Base-by-base conservation (phyloP, 2,329 filamentous ascomycete genomes). In the Arthroderma sp. region DNA sequence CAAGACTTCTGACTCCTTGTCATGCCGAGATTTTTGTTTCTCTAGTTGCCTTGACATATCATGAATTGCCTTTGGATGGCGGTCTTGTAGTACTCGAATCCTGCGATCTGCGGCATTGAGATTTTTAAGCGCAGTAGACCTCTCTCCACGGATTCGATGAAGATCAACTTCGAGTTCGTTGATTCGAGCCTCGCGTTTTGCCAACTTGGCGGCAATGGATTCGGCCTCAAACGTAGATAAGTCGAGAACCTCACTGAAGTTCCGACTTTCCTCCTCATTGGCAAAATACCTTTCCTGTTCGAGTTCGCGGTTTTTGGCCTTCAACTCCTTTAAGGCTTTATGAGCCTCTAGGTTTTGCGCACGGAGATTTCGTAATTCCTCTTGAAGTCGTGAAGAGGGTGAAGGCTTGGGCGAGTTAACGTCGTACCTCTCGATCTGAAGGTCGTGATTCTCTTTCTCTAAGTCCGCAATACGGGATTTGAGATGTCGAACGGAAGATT, bases 1-100 rank as follows among this genome's bases (percentile, higher is more conserved):
- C 67, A 97, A 79, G 17, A 91, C 91, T 63, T 84, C 82, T 56
- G 96, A 82, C 65, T 89, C 83, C 49, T 85, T 83, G 54, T 79
- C 76, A 68, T 76, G 66, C 63, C 71, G 65, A 67, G 69, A 63
- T 66, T 75, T 69, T 76, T 74, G 63, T 73, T 75, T 72, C 73
- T 65, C 71, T 68, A 63, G 64, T 38, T 66, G 73, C 41, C 63
- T 64, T 47, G 66, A 67, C 13, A 75, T 66, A 56, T 76, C 77
- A 59, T 79, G 76, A 17, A 79, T 71, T 13, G 80, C 78, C 23
- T 83, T 78, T 66, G 89, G 84, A 64, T 82, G 82, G 25, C 85
- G 84, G 2, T 81, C 81, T 54, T 79, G 76, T 11, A 78, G 64
- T 17, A 72, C 63, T 52, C 78, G 75, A 17, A 77, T 65, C 56